Evolutionary conservation across 1,139 yeast genomes (phyloP), one percentile per base, ranked within the genome.

Genomic region (Blastobotrys persicus): DNA sequence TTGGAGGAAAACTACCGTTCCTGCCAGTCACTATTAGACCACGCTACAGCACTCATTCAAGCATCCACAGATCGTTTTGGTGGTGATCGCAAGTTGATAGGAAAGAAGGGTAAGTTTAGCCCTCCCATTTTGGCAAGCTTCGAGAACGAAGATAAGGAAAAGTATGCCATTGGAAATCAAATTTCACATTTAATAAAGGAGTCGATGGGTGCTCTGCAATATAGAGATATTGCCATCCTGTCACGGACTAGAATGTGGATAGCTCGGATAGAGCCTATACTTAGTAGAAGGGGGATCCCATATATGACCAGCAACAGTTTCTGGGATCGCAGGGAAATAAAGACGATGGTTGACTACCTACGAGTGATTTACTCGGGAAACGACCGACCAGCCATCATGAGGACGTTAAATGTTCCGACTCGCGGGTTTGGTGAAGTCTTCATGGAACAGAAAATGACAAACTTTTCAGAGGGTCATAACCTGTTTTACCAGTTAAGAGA

Each of bases 1-100:
- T 70, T 92, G 48, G 74, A 75, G 31, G 80, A 84, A 54, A 92
- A 91, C 64, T 92, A 91, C 65, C 72, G 98, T 45, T 89, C 97
- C 0, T 81, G 95, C 0, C 72, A 75, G 34, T 79, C 76, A 23
- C 85, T 92, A 34, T 69, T 92, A 9, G 68, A 75, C 31, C 63
- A 83, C 5, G 85, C 96, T 7, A 89, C 85, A 56, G 59, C 65
- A 0, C 65, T 91, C 11, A 89, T 92, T 78, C 69, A 74, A 44
- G 84, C 81, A 55, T 91, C 85, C 58, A 45, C 53, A 2, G 40
- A 46, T 2, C 38, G 62, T 41, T 45, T 48, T 19, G 46, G 49
- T 14, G 47, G 44, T 18, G 57, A 45, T 41, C 49, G 59, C n/a
- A 44, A 42, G 31, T 50, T 59, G 18, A 23, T 48, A 12, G 48